A percentile compares a stretch with the other conserved stretches of the same genome.
Evolutionary conservation across 1,284 basidiomycete genomes (phyloP).

Genomic region (Pseudozyma sp.): DNA sequence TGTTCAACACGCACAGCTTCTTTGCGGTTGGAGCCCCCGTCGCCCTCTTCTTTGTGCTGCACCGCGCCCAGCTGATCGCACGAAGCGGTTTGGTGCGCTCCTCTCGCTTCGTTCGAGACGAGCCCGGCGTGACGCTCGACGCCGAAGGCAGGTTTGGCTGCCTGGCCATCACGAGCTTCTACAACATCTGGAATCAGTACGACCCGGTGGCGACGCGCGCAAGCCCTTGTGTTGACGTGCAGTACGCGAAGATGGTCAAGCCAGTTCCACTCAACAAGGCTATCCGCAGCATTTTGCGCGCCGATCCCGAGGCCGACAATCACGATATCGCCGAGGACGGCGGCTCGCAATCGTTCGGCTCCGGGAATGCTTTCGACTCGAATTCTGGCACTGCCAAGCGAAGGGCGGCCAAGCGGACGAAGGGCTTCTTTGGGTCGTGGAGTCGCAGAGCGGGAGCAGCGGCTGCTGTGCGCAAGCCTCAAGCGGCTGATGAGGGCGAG

Average conservation of each 20-base stretch:
- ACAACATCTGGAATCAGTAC: constrained; percentile 73
- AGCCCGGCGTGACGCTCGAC: constrained; percentile 67
- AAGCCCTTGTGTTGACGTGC: constrained; percentile 69
- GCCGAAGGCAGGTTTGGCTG: constrained; percentile 73
- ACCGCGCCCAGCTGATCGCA: constrained; percentile 73
- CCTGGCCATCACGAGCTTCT: constrained; percentile 71
- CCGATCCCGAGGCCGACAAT: constrained; percentile 30
- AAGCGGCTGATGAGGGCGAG: constrained; percentile 14
- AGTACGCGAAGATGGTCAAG: constrained; percentile 54
- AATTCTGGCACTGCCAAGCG: constrained; percentile 28
- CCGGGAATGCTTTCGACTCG: constrained; percentile 20
- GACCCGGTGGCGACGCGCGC: constrained; percentile 72
- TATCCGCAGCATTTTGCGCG: constrained; percentile 37
- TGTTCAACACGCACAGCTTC: constrained; percentile 71
- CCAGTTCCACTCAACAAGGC: constrained; percentile 44
- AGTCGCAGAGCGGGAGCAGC: constrained; percentile 33
- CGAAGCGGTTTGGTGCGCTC: constrained; percentile 72
- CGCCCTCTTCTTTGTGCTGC: constrained; percentile 73
- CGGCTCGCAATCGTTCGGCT: constrained; percentile 38
- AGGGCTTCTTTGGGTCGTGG: constrained; percentile 43
- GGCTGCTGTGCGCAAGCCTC: constrained; percentile 13
- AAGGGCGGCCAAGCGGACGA: constrained; percentile 29
- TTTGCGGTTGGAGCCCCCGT: constrained; percentile 73
- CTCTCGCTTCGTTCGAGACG: constrained; percentile 71
- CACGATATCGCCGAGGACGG: constrained; percentile 38